Base-by-base conservation (phyloP, 1,284 basidiomycete species). In the Erythrobasidium hasegawianum region DNA sequence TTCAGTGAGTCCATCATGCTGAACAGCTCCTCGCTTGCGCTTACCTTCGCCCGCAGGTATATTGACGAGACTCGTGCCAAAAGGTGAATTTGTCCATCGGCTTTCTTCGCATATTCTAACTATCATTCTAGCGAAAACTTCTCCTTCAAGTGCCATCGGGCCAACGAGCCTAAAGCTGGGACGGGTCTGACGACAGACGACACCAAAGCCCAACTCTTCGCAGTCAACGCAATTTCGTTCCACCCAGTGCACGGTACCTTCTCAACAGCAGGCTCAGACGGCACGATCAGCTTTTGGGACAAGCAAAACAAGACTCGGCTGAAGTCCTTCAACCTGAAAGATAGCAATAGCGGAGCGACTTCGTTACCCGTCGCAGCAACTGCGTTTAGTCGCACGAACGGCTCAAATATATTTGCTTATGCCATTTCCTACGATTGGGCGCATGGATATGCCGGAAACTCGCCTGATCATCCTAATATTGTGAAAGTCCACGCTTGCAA, bases 211-310 rank as follows among this genome's bases (percentile, higher is more conserved):
- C 80, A 91, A 55, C 87, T 97, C 14, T 97, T 85, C 75, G 85
- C 93, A 0, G 92, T 97, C 65, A 97, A 98, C 74, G 87, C 89
- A 67, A 88, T 91, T 73, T 84, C 85, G 0, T 97, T 97, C 83
- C 92, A 97, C 76, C 90, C 90, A 53, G 83, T 86, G 1, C 89
- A 95, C 71, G 93, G 92, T 50, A 97, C 94, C 0, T 97, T 97
- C 79, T 89, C 89, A 33, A 97, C 93, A 0, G 91, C 88, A 68
- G 94, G 64, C 65, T 83, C 86, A 47, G 88, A 90, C 71, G 88
- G 89, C 2, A 87, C 86, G 1, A 85, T 89, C 74, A 86, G 86
- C 80, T 88, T 87, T 77, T 91, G 91, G 91, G 90, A 94, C 78
- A 91, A 90, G 78, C 89, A 91, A 76, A 84, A 87, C 13, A 86